Evolutionary conservation across 2,329 filamentous ascomycete genomes (phyloP).

Genomic region (Dendryphion nanum): DNA sequence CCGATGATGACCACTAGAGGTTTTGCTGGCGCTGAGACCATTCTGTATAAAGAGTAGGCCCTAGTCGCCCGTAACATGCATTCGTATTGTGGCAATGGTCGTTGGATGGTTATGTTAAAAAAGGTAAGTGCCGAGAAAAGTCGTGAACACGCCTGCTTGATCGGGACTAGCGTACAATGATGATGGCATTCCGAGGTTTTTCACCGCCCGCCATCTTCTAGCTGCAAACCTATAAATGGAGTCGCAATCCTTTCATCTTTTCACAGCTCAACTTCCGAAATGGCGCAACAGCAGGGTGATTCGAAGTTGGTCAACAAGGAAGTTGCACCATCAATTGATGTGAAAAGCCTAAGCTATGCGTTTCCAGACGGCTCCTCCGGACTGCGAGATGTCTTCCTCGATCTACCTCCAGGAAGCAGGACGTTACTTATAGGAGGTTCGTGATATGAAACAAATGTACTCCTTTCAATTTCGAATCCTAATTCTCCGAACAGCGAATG

Average conservation of each 20-base stretch:
- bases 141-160: constrained; percentile 14
- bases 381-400: constrained; percentile 69
- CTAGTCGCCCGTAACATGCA: constrained; percentile 26
- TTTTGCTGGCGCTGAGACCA: constrained; percentile 24
- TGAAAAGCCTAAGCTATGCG: constrained; percentile 77
- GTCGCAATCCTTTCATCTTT: no score
- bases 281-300: constrained; percentile 18
- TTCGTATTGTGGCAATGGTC: constrained; percentile 1
- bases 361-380: constrained; percentile 86
- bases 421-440: constrained; percentile 86
- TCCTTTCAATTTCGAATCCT: constrained; percentile 10
- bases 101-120: neutral
- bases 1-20: constrained; percentile 82
- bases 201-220: no score
- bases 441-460: constrained; percentile 3
- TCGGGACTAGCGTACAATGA: constrained; percentile 12
- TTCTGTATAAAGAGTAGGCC: constrained; percentile 16
- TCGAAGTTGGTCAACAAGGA: constrained; percentile 7
- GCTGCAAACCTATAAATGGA: no score
- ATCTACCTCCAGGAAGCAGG: constrained; percentile 77
- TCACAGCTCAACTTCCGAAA: constrained; percentile 8
- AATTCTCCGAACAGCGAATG: constrained; percentile 65
- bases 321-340: constrained; percentile 62
- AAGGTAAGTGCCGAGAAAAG: constrained; percentile 11
- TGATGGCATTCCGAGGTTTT: constrained; percentile 14